These are phyloP conservation scores for Pseudogymnoascus sp. DNA, from an alignment of 2,329 filamentous ascomycete species.

Conservation along the genomic window DNA sequence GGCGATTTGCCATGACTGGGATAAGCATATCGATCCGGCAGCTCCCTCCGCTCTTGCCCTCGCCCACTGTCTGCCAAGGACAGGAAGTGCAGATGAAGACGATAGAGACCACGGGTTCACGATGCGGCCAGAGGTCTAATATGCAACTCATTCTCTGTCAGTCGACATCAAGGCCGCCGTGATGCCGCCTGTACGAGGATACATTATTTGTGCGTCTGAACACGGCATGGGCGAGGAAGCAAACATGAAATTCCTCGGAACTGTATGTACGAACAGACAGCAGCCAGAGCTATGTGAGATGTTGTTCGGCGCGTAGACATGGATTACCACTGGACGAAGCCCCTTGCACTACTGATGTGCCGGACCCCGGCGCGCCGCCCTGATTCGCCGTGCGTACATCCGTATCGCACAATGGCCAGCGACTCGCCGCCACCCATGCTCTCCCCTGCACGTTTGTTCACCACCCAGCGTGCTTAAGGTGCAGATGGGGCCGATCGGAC, in stretches of 20 bases:
- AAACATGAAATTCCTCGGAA: neutral
- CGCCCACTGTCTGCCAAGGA: neutral
- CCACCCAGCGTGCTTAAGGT: slow-evolving; percentile 2
- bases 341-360: slow-evolving; percentile 6
- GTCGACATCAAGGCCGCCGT: neutral
- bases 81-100: neutral
- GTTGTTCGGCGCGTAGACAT: neutral
- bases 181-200: neutral
- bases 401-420: neutral
- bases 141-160: neutral
- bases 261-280: neutral
- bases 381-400: neutral
- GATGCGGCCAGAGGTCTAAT: slow-evolving; percentile 4
- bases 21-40: neutral
- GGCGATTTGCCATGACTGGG: neutral
- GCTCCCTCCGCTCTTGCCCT: neutral
- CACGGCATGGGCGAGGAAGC: neutral
- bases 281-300: neutral
- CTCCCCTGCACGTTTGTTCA: slow-evolving; percentile 4
- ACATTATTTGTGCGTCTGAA: neutral
- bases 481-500: neutral
- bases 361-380: neutral
- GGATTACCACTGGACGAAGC: slow-evolving; percentile 2
- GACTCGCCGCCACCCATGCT: neutral
- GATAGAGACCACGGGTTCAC: neutral